Evolutionary conservation across 495 filamentous ascomycete genomes (phyloP), one percentile per base, ranked within the genome.

Genomic region (Aspergillus kassunensis): DNA sequence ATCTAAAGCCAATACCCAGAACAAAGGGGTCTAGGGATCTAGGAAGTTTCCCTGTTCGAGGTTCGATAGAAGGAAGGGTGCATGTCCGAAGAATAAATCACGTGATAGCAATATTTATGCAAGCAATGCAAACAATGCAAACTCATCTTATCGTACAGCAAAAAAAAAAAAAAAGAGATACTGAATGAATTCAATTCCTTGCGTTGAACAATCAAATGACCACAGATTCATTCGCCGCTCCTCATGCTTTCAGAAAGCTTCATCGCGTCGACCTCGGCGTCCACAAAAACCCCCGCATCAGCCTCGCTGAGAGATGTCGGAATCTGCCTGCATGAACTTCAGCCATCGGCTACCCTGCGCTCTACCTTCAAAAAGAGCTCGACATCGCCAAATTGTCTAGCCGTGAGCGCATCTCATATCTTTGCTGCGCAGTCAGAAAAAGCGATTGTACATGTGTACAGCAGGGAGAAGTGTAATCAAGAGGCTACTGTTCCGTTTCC

Each of bases 331-430:
- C 87, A 95, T 61, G 87, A 88, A 51, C 77, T 90, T 56, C 87
- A 90, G 59, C 88, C 91, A 41, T 73, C 82, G 41, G 79, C 84
- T 49, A 76, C 80, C 6, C 77, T 88, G 55, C 85, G 84, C 61
- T 77, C 80, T 52, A 81, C 82, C 55, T 95, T 95, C 80, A 97
- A 96, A 79, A 96, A 95, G 73, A 95, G 88, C 72, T 90, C 89
- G 27, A 85, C 87, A 7, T 74, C 83, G 19, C 71, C 79, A 39
- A 89, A 91, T 67, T 85, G 88, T 54, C 71, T 98, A 21, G 93
- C 89, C 25, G 79, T 89, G 51, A 96, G 80, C 63, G 76, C 82
- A 33, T 84, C 85, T 18, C 93, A 98, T 64, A 78, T 97, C 29
- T 98, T 95, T 60, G 84, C 92, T 2, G 92, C 88, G 7, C 93